These are phyloP conservation scores for Casuarina equisetifolia DNA, from an alignment of 306 rosid species.

Conservation along the genomic window DNA sequence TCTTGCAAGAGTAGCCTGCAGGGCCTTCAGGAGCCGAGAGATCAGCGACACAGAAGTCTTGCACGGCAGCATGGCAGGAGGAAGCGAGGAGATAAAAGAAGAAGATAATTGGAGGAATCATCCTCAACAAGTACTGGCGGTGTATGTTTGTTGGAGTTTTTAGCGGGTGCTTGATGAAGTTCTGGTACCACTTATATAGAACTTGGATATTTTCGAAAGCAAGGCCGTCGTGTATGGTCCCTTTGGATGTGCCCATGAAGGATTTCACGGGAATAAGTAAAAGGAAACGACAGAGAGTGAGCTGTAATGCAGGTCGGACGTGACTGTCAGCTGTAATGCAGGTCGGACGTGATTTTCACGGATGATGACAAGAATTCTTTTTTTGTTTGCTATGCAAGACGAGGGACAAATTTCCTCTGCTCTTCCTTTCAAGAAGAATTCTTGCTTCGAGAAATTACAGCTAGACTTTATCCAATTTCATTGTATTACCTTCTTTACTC, in stretches of 20 bases:
- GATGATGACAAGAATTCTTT: neutral
- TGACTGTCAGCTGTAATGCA: neutral
- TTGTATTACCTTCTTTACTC: no score
- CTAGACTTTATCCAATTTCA: no score
- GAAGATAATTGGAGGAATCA: constrained; percentile 42
- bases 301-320: neutral
- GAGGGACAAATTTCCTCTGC: no score
- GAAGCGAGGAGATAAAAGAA: constrained; percentile 36
- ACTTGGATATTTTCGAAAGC: neutral
- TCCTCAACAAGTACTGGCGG: constrained; percentile 31
- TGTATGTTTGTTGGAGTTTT: neutral
- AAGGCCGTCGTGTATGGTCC: neutral
- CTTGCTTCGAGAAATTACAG: no score
- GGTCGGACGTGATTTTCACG: neutral
- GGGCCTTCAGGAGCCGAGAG: constrained; percentile 49
- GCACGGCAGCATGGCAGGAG: constrained; percentile 52
- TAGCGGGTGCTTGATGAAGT: neutral
- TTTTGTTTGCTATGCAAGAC: neutral
- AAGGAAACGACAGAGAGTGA: neutral
- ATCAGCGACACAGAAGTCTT: constrained; percentile 88
- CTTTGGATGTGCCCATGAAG: neutral
- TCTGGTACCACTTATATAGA: neutral
- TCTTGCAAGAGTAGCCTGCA: constrained; percentile 77
- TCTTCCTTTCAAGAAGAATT: no score
- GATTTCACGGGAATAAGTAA: neutral